A percentile compares a stretch with the other conserved stretches of the same genome.
These are phyloP conservation scores for Stagonosporopsis tanaceti DNA, from an alignment of 2,329 filamentous ascomycete genomes.

Conservation along the genomic window DNA sequence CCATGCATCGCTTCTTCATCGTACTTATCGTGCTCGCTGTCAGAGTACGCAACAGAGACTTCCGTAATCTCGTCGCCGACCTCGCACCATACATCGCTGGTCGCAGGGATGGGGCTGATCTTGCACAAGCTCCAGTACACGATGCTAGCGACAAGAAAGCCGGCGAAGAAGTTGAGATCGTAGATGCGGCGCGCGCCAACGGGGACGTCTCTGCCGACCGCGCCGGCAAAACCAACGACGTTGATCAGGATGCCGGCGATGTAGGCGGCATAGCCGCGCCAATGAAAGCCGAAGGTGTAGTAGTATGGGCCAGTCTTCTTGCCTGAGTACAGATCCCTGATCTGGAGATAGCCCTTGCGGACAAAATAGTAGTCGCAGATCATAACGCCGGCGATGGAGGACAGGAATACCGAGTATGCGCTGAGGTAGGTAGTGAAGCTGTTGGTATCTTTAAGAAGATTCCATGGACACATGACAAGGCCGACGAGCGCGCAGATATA, in stretches of 20 bases:
- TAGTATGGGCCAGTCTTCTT: conserved; percentile 74
- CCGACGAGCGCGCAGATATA: conserved; percentile 84
- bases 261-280: conserved; percentile 85
- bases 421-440: conserved; percentile 92
- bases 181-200: conserved; percentile 85
- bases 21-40: conserved; percentile 35
- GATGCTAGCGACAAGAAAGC: conserved; percentile 73
- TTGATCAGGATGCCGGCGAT: conserved; percentile 86
- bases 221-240: conserved; percentile 88
- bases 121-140: conserved; percentile 76
- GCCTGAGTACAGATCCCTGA: conserved; percentile 80
- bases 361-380: conserved; percentile 87
- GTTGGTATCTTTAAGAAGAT: conserved; percentile 76
- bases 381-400: conserved; percentile 91
- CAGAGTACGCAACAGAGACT: conserved; percentile 35
- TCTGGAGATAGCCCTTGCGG: conserved; percentile 79
- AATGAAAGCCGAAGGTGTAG: conserved; percentile 77
- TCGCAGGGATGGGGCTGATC: conserved; percentile 75
- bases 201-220: conserved; percentile 75
- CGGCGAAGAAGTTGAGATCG: conserved; percentile 88
- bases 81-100: conserved; percentile 79
- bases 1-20: conserved; percentile 40
- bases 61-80: conserved; percentile 60
- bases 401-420: conserved; percentile 93
- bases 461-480: conserved; percentile 87